Conservation (phyloP, 345 rosid species). For the Pistacia vera region DNA sequence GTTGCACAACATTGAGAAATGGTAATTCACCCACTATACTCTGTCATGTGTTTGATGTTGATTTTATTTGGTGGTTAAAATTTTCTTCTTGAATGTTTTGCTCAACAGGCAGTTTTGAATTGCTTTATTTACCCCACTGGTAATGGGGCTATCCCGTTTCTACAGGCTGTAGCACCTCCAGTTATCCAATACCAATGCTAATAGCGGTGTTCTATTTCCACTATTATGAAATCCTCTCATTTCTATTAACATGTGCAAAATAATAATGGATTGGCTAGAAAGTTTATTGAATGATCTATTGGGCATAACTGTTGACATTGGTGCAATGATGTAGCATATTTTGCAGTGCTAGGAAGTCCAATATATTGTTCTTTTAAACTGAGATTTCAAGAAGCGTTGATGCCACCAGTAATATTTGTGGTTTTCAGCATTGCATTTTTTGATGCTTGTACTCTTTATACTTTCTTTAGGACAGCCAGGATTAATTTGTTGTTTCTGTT, state of each 20-base stretch:
- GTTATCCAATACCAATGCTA: neutral
- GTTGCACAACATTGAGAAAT: conserved; percentile 30
- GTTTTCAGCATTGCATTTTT: neutral
- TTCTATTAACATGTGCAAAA: conserved; percentile 5
- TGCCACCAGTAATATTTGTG: neutral
- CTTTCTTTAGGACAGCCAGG: neutral
- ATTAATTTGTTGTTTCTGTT: neutral
- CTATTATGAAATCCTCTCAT: neutral
- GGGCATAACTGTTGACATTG: neutral
- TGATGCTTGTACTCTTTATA: neutral
- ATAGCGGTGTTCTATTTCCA: neutral
- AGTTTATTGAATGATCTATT: neutral
- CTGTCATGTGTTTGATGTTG: neutral
- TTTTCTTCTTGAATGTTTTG: conserved; percentile 3
- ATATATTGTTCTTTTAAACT: neutral
- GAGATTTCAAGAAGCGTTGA: neutral
- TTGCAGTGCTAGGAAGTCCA: neutral
- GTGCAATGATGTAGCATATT: neutral
- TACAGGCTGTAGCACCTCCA: neutral
- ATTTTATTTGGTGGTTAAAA: conserved; percentile 1
- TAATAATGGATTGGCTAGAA: neutral
- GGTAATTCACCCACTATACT: conserved; percentile 23
- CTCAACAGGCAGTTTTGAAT: neutral
- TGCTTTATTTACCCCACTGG: neutral
- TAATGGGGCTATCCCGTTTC: neutral